A percentile compares a stretch with the other conserved stretches of the same genome.
Conservation (phyloP, 1,284 basidiomycete genomes). For the Trichosporon sp. region DNA sequence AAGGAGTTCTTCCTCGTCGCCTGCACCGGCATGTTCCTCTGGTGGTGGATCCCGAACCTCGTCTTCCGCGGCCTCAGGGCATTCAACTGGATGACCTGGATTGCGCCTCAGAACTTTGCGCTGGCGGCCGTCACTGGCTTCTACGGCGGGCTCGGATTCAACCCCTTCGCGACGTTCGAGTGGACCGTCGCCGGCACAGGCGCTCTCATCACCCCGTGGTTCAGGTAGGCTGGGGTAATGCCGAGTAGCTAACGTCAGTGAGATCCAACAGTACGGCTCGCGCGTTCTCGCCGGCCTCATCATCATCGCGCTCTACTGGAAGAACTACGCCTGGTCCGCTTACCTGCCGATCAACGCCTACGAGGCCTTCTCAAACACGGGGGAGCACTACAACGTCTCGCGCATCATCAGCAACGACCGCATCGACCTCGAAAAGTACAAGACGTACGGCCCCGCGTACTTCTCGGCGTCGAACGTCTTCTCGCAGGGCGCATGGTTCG, state of each 20-base stretch:
- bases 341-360: constrained; percentile 39
- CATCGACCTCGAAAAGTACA: constrained; percentile 36
- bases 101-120: constrained; percentile 45
- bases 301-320: constrained; percentile 6
- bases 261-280: not conserved
- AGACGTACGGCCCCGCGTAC: constrained; percentile 36
- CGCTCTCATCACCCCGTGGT: not conserved
- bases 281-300: not conserved
- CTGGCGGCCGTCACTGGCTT: constrained; percentile 20
- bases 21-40: constrained; percentile 11
- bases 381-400: constrained; percentile 40
- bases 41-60: constrained; percentile 44
- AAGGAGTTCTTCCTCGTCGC: not conserved
- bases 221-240: not conserved
- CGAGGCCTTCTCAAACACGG: constrained; percentile 27
- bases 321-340: not conserved
- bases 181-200: not conserved
- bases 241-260: not conserved
- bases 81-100: constrained; percentile 60
- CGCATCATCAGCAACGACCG: constrained; percentile 30
- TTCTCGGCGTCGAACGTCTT: constrained; percentile 37
- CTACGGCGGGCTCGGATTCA: constrained; percentile 34
- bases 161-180: constrained; percentile 38
- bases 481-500: constrained; percentile 24
- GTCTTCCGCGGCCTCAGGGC: constrained; percentile 52